Evolutionary conservation across 2,329 filamentous ascomycete genomes (phyloP).

Genomic region (Calonectria fujianensis): DNA sequence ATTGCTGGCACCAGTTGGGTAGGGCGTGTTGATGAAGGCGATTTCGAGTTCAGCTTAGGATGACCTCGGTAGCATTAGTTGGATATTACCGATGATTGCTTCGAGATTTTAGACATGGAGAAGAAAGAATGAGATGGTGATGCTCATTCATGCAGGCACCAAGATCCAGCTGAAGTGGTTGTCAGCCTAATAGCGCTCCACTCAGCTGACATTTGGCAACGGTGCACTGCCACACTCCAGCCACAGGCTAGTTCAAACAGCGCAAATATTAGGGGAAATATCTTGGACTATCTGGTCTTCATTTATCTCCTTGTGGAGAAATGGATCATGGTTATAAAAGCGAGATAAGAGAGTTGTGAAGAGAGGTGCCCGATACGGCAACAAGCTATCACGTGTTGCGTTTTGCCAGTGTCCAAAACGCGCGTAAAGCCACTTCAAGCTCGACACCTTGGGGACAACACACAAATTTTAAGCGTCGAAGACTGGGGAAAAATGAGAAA

Average conservation of each 20-base stretch:
- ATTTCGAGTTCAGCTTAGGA: neutral
- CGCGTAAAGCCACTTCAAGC: too few relatives aligned
- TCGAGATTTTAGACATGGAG: neutral
- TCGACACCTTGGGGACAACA: too few relatives aligned
- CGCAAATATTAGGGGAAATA: neutral
- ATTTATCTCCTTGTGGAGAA: neutral
- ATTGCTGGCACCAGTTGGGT: neutral
- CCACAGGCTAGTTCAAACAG: neutral
- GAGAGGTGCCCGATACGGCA: too few relatives aligned
- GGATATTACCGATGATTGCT: neutral
- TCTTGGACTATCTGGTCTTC: neutral
- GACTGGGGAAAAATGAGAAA: too few relatives aligned
- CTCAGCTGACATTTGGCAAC: neutral
- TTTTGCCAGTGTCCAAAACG: too few relatives aligned
- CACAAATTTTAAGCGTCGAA: too few relatives aligned
- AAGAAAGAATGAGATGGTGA: neutral
- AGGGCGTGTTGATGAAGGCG: neutral
- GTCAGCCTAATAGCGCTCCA: constrained; percentile 14
- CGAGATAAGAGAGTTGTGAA: neutral
- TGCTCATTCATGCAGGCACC: neutral
- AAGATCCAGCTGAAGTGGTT: neutral
- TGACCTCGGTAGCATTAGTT: neutral
- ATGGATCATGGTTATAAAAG: neutral
- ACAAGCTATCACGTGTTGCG: too few relatives aligned
- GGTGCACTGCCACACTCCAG: neutral